phyloP scores from a whole-genome alignment of 2,329 filamentous ascomycete genomes.

The Fusarium redolens region DNA sequence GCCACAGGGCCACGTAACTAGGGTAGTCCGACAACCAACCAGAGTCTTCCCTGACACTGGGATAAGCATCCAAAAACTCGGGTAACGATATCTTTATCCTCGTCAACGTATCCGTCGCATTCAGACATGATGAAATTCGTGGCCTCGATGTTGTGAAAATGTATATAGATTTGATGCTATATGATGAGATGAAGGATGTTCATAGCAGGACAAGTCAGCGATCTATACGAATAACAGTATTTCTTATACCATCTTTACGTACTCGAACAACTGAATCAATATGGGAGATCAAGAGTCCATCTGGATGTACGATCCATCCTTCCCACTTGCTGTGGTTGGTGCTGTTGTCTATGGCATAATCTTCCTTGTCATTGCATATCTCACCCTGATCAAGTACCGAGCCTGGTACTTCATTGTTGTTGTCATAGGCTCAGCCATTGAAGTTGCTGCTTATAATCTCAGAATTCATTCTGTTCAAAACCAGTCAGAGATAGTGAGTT shows the following conservation, averaged over 20 bases:
- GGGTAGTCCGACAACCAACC: not conserved
- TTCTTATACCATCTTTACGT: not conserved
- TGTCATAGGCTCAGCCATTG: constrained; percentile 54
- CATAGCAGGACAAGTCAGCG: not conserved
- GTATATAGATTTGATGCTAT: constrained; percentile 8
- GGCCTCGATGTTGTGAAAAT: not conserved
- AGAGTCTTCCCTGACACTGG: not conserved
- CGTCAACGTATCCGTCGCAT: constrained; percentile 33
- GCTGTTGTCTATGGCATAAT: constrained; percentile 55
- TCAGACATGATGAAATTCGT: constrained; percentile 21
- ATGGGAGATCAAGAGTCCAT: constrained; percentile 48
- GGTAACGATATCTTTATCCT: not conserved
- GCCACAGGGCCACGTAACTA: not conserved
- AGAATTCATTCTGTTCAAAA: constrained; percentile 53
- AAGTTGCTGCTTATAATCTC: constrained; percentile 56
- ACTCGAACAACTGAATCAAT: not conserved
- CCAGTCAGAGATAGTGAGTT: constrained; percentile 49
- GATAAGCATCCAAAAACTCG: not conserved
- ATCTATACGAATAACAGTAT: not conserved
- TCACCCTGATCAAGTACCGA: constrained; percentile 55
- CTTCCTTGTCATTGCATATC: constrained; percentile 52
- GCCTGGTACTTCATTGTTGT: constrained; percentile 58
- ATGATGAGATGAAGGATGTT: not conserved
- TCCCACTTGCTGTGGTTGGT: constrained; percentile 56
- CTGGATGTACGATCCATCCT: constrained; percentile 59